Base-by-base conservation (phyloP, 352 stramenopile species). In the Phytophthora tentaculata region DNA sequence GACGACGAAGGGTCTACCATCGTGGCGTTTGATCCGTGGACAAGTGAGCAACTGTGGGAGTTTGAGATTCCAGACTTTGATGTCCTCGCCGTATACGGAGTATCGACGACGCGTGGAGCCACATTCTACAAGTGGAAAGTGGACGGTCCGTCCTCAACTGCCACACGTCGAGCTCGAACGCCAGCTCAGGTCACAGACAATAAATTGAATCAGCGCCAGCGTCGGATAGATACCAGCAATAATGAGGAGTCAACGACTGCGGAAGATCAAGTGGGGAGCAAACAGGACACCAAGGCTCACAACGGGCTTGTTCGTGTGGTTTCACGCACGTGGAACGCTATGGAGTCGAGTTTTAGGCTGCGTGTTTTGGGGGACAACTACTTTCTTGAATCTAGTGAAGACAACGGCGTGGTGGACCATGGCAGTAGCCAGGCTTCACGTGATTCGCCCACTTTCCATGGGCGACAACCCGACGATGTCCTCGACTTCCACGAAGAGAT, bases 121-220 rank as follows among this genome's bases (percentile, higher is more conserved):
- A 87, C 76, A 13, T 94, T 94, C 47, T 94, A 79, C 67, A 69
- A 89, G 53, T 94, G 85, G 85, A 86, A 78, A 24, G 77, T 91
- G 7, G 80, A 91, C 26, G 85, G 85, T 2, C 85, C 85, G 19
- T 94, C 85, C 3, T 87, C 85, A 22, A 83, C 62, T 44, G 44
- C 39, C 17, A 60, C 63, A n/a, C 66, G 20, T 37, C 51, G 26
- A 20, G 32, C 43, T 28, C 56, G 23, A 9, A 44, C 22, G 1
- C 19, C 65, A 39, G 22, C 37, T 32, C 64, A 64, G 22, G 51
- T 67, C 23, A 29, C 44, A n/a, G 32, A 14, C 10, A 35, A 24
- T 37, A 32, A 10, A 28, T 64, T 24, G 32, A 41, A 62, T 24
- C 47, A 60, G 1, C 22, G 39, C 7, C 54, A 67, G 8, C 22